Conservation (phyloP, 495 filamentous ascomycete genomes). For the Aspergillus sclerotiicarbonarius region DNA sequence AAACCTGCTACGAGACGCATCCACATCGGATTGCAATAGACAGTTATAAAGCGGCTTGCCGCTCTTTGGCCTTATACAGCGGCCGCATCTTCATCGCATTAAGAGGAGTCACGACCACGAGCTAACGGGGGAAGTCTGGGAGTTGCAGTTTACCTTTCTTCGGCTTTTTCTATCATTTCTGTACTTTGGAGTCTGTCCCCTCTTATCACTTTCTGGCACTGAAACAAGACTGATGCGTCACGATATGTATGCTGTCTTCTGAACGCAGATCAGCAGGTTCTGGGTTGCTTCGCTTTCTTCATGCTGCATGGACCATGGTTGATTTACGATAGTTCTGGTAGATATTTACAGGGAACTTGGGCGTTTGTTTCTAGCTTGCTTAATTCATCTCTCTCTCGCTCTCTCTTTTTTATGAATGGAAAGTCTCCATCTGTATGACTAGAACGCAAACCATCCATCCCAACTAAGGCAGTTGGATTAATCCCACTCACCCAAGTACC, state of each 20-base stretch:
- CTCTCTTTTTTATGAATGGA: not conserved
- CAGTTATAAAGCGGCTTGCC: not conserved
- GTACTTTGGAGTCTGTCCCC: not conserved
- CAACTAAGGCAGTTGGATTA: too few species aligned
- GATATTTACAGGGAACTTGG: conserved; percentile 8
- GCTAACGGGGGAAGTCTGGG: not conserved
- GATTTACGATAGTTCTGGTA: conserved; percentile 8
- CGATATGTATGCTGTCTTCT: conserved; percentile 14
- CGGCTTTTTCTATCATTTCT: conserved; percentile 1
- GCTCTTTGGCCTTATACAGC: not conserved
- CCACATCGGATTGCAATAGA: conserved; percentile 1
- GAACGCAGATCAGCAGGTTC: conserved; percentile 10
- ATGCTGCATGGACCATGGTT: conserved; percentile 10
- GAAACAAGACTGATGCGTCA: conserved; percentile 16
- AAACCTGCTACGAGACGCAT: conserved; percentile 8
- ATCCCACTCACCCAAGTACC: too few species aligned
- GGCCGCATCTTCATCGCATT: not conserved
- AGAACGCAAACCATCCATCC: too few species aligned
- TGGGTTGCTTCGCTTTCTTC: not conserved
- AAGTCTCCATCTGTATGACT: too few species aligned
- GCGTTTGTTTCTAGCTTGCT: conserved; percentile 1
- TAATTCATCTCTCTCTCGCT: too few species aligned
- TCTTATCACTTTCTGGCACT: not conserved
- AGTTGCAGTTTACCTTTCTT: not conserved
- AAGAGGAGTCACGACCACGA: not conserved